phyloP scores from a whole-genome alignment of 495 filamentous ascomycete genomes.

The Xylaria telfairii region DNA sequence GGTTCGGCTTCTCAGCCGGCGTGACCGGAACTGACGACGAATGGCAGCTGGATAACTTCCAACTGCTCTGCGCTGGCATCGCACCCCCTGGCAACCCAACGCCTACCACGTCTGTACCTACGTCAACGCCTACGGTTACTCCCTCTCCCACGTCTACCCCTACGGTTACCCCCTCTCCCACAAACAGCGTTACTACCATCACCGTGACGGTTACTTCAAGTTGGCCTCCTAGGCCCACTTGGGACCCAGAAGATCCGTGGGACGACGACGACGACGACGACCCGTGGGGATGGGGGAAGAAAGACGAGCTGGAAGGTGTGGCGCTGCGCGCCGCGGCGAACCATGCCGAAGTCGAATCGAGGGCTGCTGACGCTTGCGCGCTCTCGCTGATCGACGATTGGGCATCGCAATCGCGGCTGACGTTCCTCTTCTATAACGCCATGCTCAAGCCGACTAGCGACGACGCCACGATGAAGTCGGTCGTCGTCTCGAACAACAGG shows the following conservation, averaged over 20 bases:
- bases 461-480: slow-evolving; percentile 64
- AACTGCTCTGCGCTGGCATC: slow-evolving; percentile 52
- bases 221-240: slow-evolving; percentile 2
- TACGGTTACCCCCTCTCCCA: background rate
- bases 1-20: slow-evolving; percentile 54
- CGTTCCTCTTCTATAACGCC: slow-evolving; percentile 69
- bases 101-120: slow-evolving; percentile 28
- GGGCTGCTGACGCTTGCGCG: slow-evolving; percentile 48
- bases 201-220: slow-evolving; percentile 28
- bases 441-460: slow-evolving; percentile 63
- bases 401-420: slow-evolving; percentile 67
- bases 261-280: slow-evolving; percentile 23
- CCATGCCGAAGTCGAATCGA: background rate
- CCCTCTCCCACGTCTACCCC: background rate
- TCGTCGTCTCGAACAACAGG: slow-evolving; percentile 59
- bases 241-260: slow-evolving; percentile 27
- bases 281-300: slow-evolving; percentile 15
- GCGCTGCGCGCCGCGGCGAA: slow-evolving; percentile 25
- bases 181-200: slow-evolving; percentile 24
- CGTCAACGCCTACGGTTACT: slow-evolving; percentile 5
- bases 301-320: slow-evolving; percentile 27
- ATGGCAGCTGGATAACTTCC: slow-evolving; percentile 61
- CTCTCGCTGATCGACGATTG: slow-evolving; percentile 66
- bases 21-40: slow-evolving; percentile 41
- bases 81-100: slow-evolving; percentile 28